Evolutionary conservation across 2,329 filamentous ascomycete species (phyloP), one percentile per base, ranked within the genome.

Genomic region (Colletotrichum graminicola): DNA sequence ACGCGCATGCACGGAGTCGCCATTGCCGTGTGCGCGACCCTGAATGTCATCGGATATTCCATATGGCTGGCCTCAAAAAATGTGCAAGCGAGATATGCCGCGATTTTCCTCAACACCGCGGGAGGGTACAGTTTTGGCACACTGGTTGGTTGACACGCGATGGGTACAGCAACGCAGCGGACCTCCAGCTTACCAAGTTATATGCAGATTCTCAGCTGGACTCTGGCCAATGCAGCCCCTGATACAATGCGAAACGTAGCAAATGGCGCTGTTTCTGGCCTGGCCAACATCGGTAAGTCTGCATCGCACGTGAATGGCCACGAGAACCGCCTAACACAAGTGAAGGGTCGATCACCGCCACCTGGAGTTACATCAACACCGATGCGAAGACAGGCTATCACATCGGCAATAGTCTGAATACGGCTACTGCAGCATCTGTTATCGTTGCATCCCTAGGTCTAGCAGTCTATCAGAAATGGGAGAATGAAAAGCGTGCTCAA

Each of bases 341-440:
- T 21, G 12, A 51, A 77, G 76, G 76, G 14, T 77, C 76, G n/a
- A 77, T 78, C 49, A 71, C 75, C 16, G 76, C 76, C 14, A 78
- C 76, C 3, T 77, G 76, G 76, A 77, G 76, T 45, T 78, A 78
- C 39, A 76, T 76, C 67, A 76, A 76, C 55, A 78, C 76, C 10
- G 76, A 78, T 26, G 76, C 76, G 12, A 74, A 72, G 52, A 76
- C 75, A 2, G 75, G 75, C 0, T 78, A 77, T 62, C 74, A 75
- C 6, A 77, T 77, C 23, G 76, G 76, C 21, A 77, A 78, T 52
- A 74, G 66, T 34, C 57, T 78, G 0, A 78, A 77, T 68, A 74
- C 75, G 4, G 76, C 76, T 1, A 76, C 76, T 0, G 76, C 76
- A 10, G 72, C 70, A 1, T 75, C 76, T 2, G 76, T 76, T 21